These are phyloP conservation scores for Tinospora cordifolia DNA, from an alignment of 164 flowering plant species.

Conservation along the genomic window DNA sequence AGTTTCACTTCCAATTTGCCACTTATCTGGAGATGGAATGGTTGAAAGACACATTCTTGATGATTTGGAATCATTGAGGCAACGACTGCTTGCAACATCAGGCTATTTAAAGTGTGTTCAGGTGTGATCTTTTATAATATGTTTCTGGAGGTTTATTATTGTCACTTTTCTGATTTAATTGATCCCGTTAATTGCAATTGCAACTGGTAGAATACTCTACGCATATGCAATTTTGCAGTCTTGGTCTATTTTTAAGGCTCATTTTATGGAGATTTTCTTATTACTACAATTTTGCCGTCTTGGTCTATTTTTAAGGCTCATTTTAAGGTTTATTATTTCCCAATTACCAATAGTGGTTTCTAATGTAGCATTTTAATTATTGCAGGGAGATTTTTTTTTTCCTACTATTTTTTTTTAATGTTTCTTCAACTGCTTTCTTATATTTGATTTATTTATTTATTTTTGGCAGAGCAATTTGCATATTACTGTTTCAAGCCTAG, in stretches of 20 bases:
- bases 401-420: neutral
- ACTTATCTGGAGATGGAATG: constrained; percentile 28
- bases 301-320: too few relatives aligned
- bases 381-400: neutral
- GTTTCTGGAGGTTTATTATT: neutral
- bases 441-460: too few relatives aligned
- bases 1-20: constrained; percentile 29
- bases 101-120: constrained; percentile 94
- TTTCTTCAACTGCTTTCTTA: constrained; percentile 3
- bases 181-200: neutral
- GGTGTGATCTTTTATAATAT: constrained; percentile 32
- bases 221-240: neutral
- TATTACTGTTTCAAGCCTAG: constrained; percentile 71
- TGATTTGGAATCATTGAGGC: constrained; percentile 68
- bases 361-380: neutral
- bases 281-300: too few relatives aligned
- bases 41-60: constrained; percentile 35
- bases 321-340: too few relatives aligned
- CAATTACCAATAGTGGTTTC: too few relatives aligned
- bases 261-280: neutral
- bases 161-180: neutral
- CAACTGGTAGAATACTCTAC: neutral
- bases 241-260: neutral
- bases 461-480: constrained; percentile 80
- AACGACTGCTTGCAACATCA: constrained; percentile 69